Conservation (phyloP, 352 stramenopile species). For the Phytophthora sp. region DNA sequence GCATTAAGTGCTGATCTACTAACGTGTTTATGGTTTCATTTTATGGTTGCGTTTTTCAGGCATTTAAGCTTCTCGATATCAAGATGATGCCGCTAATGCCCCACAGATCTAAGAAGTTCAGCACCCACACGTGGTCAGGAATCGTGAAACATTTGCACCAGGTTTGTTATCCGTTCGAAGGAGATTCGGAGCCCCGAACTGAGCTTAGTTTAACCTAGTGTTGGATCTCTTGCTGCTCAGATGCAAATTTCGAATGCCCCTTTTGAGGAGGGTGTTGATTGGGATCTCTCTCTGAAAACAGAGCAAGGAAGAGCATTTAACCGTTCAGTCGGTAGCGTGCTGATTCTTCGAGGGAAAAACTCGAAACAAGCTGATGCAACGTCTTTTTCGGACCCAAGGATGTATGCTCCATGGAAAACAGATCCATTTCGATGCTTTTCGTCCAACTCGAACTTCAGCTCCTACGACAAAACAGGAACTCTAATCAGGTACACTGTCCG, state of each 20-base stretch:
- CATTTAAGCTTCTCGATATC: slow-evolving; percentile 74
- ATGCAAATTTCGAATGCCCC: slow-evolving; percentile 72
- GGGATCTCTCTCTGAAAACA: slow-evolving; percentile 47
- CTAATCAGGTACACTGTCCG: slow-evolving; percentile 62
- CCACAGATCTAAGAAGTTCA: slow-evolving; percentile 71
- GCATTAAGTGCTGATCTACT: background rate
- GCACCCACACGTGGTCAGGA: slow-evolving; percentile 73
- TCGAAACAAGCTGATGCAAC: slow-evolving; percentile 20
- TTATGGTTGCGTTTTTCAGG: slow-evolving; percentile 31
- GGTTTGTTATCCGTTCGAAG: slow-evolving; percentile 35
- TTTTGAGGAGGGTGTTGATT: slow-evolving; percentile 71
- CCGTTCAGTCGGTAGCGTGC: slow-evolving; percentile 48
- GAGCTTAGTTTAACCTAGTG: no score
- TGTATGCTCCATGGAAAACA: slow-evolving; percentile 54
- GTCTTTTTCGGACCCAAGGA: slow-evolving; percentile 44
- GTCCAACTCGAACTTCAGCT: slow-evolving; percentile 46
- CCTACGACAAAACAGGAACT: slow-evolving; percentile 75
- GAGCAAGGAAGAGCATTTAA: slow-evolving; percentile 37
- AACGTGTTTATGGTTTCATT: background rate
- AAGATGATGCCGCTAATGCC: slow-evolving; percentile 77
- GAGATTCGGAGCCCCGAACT: no score
- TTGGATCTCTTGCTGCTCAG: slow-evolving; percentile 7
- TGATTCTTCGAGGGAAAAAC: slow-evolving; percentile 56
- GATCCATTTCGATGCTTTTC: slow-evolving; percentile 42
- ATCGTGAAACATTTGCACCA: slow-evolving; percentile 80